A percentile compares a stretch with the other conserved stretches of the same genome.
phyloP scores from a whole-genome alignment of 2,329 filamentous ascomycete genomes.

The Cordyceps pruinosa region DNA sequence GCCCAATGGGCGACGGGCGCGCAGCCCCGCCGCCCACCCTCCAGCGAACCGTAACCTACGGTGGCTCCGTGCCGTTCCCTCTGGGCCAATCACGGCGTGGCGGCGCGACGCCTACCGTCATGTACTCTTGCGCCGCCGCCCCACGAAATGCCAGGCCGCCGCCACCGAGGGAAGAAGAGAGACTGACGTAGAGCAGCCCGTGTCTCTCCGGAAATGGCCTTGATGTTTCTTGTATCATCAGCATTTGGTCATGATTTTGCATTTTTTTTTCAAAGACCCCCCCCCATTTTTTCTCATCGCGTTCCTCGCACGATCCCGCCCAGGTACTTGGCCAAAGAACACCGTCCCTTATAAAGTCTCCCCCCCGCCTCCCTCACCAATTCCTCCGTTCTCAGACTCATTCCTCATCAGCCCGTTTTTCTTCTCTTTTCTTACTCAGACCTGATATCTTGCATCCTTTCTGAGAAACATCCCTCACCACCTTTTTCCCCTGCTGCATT shows the following conservation, averaged over 20 bases:
- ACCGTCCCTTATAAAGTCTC: slow-evolving; percentile 7
- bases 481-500: background rate
- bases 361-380: slow-evolving; percentile 4
- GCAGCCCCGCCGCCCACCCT: too few relatives aligned
- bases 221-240: background rate
- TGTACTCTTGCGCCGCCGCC: too few relatives aligned
- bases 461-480: background rate
- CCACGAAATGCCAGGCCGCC: too few relatives aligned
- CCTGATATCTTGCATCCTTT: background rate
- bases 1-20: too few relatives aligned
- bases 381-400: slow-evolving; percentile 1
- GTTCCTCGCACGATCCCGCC: slow-evolving; percentile 1
- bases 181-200: slow-evolving; percentile 3
- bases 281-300: background rate
- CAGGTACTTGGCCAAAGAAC: background rate
- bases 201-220: background rate
- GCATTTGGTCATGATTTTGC: background rate
- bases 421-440: background rate
- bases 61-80: background rate
- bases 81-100: background rate
- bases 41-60: slow-evolving; percentile 12
- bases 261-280: background rate
- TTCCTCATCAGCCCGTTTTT: background rate
- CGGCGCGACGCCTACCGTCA: slow-evolving; percentile 3
- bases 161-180: too few relatives aligned